Percentiles rank a stretch among this genome's conserved stretches.
Evolutionary conservation across 257 asterid species (phyloP).

Genomic region (Rauvolfia tetraphylla): DNA sequence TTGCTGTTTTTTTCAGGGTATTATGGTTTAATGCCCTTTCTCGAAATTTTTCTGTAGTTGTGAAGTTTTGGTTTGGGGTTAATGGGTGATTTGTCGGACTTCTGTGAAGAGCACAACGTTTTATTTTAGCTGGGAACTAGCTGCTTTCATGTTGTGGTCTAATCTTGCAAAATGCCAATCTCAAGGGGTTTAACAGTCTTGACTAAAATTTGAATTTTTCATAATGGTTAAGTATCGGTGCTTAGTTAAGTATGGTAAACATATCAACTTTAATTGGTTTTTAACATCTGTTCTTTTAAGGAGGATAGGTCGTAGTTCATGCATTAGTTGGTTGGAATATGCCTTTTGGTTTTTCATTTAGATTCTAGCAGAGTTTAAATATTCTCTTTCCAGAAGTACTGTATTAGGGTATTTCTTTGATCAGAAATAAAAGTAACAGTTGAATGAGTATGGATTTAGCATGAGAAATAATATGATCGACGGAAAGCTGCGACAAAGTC

Average conservation of each 20-base stretch:
- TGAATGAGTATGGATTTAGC: background rate
- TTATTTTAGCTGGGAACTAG: background rate
- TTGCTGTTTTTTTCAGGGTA: background rate
- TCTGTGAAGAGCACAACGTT: background rate
- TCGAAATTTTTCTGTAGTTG: too few species aligned
- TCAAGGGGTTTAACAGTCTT: background rate
- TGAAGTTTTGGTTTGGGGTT: background rate
- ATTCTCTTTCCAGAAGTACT: background rate
- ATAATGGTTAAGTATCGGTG: background rate
- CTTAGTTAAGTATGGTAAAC: background rate
- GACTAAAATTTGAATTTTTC: background rate
- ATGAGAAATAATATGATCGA: background rate
- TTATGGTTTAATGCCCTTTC: background rate
- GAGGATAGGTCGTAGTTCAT: background rate
- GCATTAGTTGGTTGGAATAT: background rate
- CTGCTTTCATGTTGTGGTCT: background rate
- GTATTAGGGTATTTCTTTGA: background rate
- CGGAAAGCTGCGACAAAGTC: background rate
- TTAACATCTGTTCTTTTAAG: background rate
- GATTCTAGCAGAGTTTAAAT: background rate
- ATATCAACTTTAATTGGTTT: background rate
- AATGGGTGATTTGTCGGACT: background rate
- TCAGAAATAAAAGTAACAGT: background rate
- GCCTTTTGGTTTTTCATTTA: background rate
- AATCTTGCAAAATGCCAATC: background rate